Evolutionary conservation across 371 early-diverging fungal species (phyloP), one percentile per base, ranked within the genome.

Genomic region (Mortierella sp.): DNA sequence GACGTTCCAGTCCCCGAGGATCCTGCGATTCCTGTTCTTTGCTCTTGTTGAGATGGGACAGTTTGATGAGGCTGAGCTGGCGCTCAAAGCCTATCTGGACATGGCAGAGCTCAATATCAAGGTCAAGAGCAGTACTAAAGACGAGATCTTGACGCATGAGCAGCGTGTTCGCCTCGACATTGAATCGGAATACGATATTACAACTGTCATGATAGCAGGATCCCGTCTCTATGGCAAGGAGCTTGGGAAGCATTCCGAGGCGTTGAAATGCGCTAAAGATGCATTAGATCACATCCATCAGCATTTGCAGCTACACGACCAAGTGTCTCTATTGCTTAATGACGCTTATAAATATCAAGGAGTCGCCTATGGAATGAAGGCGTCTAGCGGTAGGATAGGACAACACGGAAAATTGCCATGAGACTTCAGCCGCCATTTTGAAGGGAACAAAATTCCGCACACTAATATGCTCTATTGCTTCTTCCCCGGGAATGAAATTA

Each of bases 1-100:
- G 43, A 90, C 92, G 0, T 92, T 90, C 76, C 90, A 93, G 62
- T 92, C 93, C 3, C 92, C 92, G 14, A 79, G 84, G 0, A 83
- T 93, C 41, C 58, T 89, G 30, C 90, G 92, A 0, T 90, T 88
- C 60, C 70, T 91, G n/a, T 85, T 89, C 62, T 78, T 79, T 50
- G 81, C 86, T 0, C 80, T 91, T 17, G 73, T 86, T 11, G 79
- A 70, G 17, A 64, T 88, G 21, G 93, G 93, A 8, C 92, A 93
- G 60, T 92, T 86, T 73, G 85, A 89, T 27, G 93, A 94, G 78
- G 93, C 92, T 0, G 85, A 86, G 23, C 69, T 90, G 68, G 91
- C 91, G 11, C 63, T 92, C 0, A 79, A 81, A 19, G 73, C 91
- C 0, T 94, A 94, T 66, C 71, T 87, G 41, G 73, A 83, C 50